These are phyloP conservation scores for Vitis rupestris DNA, from an alignment of 164 flowering plant genomes.

Conservation along the genomic window DNA sequence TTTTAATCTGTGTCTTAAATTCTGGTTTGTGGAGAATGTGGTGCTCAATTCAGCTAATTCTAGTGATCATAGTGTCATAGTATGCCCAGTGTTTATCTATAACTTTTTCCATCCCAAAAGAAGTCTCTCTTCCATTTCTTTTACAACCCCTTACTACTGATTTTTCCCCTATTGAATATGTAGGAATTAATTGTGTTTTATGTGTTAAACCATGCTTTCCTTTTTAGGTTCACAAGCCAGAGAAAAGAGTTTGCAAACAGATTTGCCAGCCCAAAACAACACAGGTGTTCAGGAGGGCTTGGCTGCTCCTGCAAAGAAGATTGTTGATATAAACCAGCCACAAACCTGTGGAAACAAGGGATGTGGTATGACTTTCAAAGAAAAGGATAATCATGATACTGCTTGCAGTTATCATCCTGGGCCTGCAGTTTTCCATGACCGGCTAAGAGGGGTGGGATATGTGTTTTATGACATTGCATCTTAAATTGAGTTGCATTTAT, in stretches of 20 bases:
- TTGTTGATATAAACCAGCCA: slow-evolving; percentile 60
- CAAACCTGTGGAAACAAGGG: slow-evolving; percentile 83
- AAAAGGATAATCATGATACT: slow-evolving; percentile 79
- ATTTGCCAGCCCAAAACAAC: slow-evolving; percentile 26
- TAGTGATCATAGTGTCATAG: no score
- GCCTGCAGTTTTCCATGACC: slow-evolving; percentile 89
- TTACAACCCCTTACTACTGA: neutral
- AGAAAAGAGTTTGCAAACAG: slow-evolving; percentile 25
- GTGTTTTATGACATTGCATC: neutral
- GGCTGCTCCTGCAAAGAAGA: slow-evolving; percentile 51
- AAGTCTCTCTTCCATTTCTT: no score
- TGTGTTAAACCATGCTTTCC: neutral
- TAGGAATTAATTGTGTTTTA: neutral
- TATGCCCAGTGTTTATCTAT: no score
- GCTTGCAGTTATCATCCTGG: slow-evolving; percentile 96
- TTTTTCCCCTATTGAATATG: neutral
- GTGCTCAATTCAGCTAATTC: no score
- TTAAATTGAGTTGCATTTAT: neutral
- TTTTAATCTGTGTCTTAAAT: no score
- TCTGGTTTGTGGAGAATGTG: no score
- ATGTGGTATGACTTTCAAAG: slow-evolving; percentile 86
- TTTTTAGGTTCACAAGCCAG: slow-evolving; percentile 53
- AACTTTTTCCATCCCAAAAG: no score
- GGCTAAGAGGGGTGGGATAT: slow-evolving; percentile 73
- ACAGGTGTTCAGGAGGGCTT: slow-evolving; percentile 22